Percentiles rank a stretch among this genome's conserved stretches.
phyloP scores from a whole-genome alignment of 805 yeast species.

The Yarrowia alimentaria region DNA sequence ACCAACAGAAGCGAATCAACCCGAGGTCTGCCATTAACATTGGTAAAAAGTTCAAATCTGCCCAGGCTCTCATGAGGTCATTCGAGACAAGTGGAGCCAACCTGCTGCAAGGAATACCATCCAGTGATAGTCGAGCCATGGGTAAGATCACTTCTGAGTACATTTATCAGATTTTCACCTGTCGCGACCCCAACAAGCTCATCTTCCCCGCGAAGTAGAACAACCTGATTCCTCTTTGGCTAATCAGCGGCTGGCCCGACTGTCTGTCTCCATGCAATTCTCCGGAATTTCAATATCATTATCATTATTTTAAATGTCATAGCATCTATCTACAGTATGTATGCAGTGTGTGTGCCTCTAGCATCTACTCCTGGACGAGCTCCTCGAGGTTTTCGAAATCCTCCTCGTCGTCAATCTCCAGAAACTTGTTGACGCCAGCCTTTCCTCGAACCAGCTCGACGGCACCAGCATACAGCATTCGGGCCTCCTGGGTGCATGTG shows the following conservation, averaged over 20 bases:
- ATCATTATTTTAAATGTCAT: conserved; percentile 2
- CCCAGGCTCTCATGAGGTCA: conserved; percentile 1
- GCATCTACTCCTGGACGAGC: conserved; percentile 27
- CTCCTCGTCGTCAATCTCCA: conserved; percentile 65
- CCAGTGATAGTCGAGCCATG: not conserved
- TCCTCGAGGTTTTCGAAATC: conserved; percentile 61
- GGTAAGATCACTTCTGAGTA: conserved; percentile 2
- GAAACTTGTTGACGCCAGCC: conserved; percentile 68
- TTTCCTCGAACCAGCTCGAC: conserved; percentile 73
- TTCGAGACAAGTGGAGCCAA: conserved; percentile 13
- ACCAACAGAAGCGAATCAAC: conserved; percentile 18
- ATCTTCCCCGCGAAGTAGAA: conserved; percentile 3
- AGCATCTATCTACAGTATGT: conserved; percentile 12
- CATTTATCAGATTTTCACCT: conserved; percentile 14
- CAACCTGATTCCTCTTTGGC: not conserved
- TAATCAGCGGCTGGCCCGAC: not conserved
- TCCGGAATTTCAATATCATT: not conserved
- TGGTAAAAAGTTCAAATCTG: conserved; percentile 1
- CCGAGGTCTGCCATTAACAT: conserved; percentile 8
- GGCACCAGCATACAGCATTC: conserved; percentile 91
- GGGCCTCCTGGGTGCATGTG: conserved; percentile 74
- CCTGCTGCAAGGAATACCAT: not conserved
- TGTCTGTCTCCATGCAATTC: not conserved
- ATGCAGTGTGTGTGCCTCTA: too few relatives aligned
- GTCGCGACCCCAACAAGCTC: conserved; percentile 17